A percentile compares a stretch with the other conserved stretches of the same genome.
Conservation (phyloP, 371 early-diverging fungal species). For the Mortierella sp. region DNA sequence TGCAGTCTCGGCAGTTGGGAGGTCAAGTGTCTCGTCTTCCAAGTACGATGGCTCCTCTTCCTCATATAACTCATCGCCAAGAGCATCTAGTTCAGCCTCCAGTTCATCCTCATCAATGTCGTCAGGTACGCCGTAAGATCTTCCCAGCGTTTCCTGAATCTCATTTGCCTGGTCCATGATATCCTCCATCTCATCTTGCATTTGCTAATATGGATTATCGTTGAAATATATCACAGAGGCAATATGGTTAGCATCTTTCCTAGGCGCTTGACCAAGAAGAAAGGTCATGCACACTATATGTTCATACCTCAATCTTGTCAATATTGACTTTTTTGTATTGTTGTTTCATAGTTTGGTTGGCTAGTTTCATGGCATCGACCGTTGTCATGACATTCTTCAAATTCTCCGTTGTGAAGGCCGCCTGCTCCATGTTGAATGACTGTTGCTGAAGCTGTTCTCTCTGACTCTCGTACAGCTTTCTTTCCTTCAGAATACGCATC, state of each 20-base stretch:
- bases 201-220: conserved; percentile 64
- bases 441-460: conserved; percentile 94
- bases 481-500: conserved; percentile 90
- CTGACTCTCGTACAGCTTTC: conserved; percentile 94
- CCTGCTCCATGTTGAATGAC: conserved; percentile 98
- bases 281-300: not conserved
- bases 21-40: conserved; percentile 67
- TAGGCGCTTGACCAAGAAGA: too few relatives aligned
- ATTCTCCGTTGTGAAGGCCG: conserved; percentile 94
- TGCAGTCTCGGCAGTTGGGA: conserved; percentile 64
- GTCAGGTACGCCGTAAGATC: conserved; percentile 93
- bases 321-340: conserved; percentile 94
- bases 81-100: conserved; percentile 97
- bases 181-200: conserved; percentile 98
- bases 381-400: conserved; percentile 93
- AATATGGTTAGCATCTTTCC: too few relatives aligned
- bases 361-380: conserved; percentile 94
- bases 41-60: conserved; percentile 83
- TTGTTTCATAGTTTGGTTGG: conserved; percentile 93
- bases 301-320: conserved; percentile 90
- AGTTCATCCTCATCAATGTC: conserved; percentile 96
- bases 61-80: conserved; percentile 92
- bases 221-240: not conserved
- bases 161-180: conserved; percentile 95
- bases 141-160: conserved; percentile 92